These are phyloP conservation scores for Tephrocybe sp. DNA, from an alignment of 768 basidiomycete genomes.

Conservation along the genomic window DNA sequence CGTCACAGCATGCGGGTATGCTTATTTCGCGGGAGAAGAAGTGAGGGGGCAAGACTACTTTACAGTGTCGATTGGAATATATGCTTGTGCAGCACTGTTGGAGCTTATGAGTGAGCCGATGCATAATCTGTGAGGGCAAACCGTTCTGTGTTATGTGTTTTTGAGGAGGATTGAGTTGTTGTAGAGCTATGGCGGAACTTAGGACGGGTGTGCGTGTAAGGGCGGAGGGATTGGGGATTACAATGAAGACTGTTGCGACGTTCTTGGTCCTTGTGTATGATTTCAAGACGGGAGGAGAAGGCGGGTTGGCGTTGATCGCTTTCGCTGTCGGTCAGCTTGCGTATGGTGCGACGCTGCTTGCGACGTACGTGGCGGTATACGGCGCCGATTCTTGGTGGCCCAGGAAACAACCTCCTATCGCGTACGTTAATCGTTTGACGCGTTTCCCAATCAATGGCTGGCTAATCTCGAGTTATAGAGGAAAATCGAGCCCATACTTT, in stretches of 20 bases:
- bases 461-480: conserved; percentile 5
- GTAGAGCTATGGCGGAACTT: conserved; percentile 64
- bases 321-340: conserved; percentile 85
- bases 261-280: conserved; percentile 63
- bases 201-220: conserved; percentile 70
- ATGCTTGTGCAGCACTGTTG: conserved; percentile 68
- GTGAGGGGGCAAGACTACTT: conserved; percentile 68
- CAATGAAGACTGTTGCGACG: conserved; percentile 68
- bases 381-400: conserved; percentile 34
- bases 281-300: conserved; percentile 24
- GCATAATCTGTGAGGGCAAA: conserved; percentile 58
- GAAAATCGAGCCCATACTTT: conserved; percentile 17
- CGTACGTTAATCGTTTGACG: too few relatives aligned
- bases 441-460: too few relatives aligned
- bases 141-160: background rate
- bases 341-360: conserved; percentile 61
- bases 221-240: conserved; percentile 84
- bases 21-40: conserved; percentile 45
- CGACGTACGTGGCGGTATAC: conserved; percentile 49
- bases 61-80: conserved; percentile 56
- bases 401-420: conserved; percentile 15
- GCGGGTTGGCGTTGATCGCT: conserved; percentile 64
- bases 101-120: conserved; percentile 85
- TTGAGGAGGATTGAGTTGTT: conserved; percentile 10
- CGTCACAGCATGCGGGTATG: conserved; percentile 51